Base-by-base conservation (phyloP, 352 stramenopile species). In the Thraustochytrium striatum region DNA sequence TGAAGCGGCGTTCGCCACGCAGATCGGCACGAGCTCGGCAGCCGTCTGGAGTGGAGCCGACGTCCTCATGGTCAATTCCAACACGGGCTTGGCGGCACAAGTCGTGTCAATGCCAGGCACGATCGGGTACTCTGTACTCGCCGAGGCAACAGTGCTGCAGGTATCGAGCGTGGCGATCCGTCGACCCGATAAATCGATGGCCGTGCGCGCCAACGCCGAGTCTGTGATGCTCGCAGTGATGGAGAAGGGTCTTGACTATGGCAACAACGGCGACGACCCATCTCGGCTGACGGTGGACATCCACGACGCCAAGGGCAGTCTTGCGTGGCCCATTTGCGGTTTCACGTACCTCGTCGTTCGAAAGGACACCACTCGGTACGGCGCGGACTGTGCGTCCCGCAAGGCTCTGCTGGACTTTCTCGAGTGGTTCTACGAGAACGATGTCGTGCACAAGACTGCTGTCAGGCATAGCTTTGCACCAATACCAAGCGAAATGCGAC, bases 391-490 rank as follows among this genome's bases (percentile, higher is more conserved):
- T 36, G 35, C 38, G 47, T 53, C 38, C 25, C 62, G 72, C 8
- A 11, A 25, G 30, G 7, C 5, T 11, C 9, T 65, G 3, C 32
- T 81, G 13, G 9, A 8, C n/a, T 81, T 50, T 68, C 25, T 81
- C 5, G 50, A 57, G 21, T 81, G 72, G 72, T 81, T 81, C 44
- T 81, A n/a, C n/a, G n/a, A n/a, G n/a, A n/a, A n/a, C n/a, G n/a
- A 58, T 16, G 65, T 75, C 41, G 52, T 75, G 0, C 65, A 43
- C 44, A 50, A 75, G 11, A 21, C 30, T 25, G 39, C 68, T 9
- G 39, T 61, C 16, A n/a, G 41, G 8, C 65, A 43, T 38, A 41
- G 33, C 11, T 75, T 75, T 61, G 65, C 65, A n/a, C n/a, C n/a
- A n/a, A n/a, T n/a, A 25, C 47, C 47, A 25, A 25, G 16, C 25